Evolutionary conservation across 768 basidiomycete species (phyloP).

Genomic region (Tylopilus vinaceipallidus): DNA sequence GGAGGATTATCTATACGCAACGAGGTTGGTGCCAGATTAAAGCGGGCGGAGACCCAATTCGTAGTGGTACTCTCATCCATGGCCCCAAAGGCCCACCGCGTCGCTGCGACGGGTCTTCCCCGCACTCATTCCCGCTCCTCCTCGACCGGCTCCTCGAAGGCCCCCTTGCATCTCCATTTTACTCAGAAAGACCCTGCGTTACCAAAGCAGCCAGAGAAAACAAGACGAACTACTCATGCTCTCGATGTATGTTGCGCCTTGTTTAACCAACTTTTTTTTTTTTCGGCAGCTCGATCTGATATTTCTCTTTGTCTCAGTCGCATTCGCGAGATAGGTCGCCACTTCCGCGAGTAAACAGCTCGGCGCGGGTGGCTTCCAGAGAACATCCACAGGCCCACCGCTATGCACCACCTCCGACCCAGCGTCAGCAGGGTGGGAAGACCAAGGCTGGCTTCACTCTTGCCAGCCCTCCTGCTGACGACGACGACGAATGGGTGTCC

Average conservation of each 20-base stretch:
- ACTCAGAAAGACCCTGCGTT: conserved; percentile 59
- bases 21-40: not conserved
- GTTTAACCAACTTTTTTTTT: conserved; percentile 8
- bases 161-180: conserved; percentile 60
- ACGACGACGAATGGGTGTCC: conserved; percentile 75
- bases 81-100: conserved; percentile 51
- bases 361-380: conserved; percentile 28
- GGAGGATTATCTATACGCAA: too few species aligned
- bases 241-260: conserved; percentile 43
- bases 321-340: conserved; percentile 27
- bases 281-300: conserved; percentile 14
- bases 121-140: conserved; percentile 65
- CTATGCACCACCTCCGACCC: conserved; percentile 25
- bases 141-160: conserved; percentile 52
- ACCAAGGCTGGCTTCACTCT: conserved; percentile 59
- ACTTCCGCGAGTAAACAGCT: conserved; percentile 27
- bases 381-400: conserved; percentile 36
- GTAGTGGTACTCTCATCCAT: conserved; percentile 33
- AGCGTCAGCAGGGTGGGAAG: conserved; percentile 33
- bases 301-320: conserved; percentile 9
- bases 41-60: conserved; percentile 35
- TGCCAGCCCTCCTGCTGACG: conserved; percentile 46
- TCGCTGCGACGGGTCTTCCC: conserved; percentile 42
- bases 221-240: conserved; percentile 44
- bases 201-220: conserved; percentile 48